Evolutionary conservation across 2,329 filamentous ascomycete species (phyloP).

Genomic region (Kalmusia sp.): DNA sequence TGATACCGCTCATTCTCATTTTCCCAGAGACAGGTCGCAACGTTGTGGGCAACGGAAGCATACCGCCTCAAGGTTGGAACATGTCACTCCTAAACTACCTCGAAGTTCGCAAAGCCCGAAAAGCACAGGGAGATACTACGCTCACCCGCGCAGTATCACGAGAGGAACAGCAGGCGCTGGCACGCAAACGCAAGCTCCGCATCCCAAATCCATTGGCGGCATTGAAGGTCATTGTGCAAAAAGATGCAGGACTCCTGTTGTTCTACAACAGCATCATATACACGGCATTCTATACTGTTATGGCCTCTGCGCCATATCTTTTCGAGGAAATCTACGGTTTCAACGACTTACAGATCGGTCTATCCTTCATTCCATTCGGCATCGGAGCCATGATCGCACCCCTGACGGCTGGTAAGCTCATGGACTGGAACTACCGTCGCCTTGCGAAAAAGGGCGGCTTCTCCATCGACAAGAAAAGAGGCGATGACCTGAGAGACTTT

Average conservation of each 20-base stretch:
- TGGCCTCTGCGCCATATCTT: constrained; percentile 54
- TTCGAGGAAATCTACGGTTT: constrained; percentile 56
- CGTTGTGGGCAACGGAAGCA: constrained; percentile 37
- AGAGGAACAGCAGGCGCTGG: constrained; percentile 28
- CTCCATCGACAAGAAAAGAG: constrained; percentile 64
- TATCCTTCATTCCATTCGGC: constrained; percentile 50
- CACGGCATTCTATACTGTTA: constrained; percentile 57
- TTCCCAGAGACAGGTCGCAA: constrained; percentile 47
- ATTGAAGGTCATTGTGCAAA: constrained; percentile 48
- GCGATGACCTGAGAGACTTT: constrained; percentile 56
- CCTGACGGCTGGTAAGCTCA: constrained; percentile 58
- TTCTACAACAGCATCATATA: constrained; percentile 51
- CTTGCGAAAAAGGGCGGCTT: constrained; percentile 68
- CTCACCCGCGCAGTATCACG: constrained; percentile 29
- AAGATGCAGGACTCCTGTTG: constrained; percentile 48
- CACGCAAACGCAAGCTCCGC: constrained; percentile 41
- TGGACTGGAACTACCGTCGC: constrained; percentile 76
- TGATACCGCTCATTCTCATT: constrained; percentile 38
- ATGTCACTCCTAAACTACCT: constrained; percentile 32
- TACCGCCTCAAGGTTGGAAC: constrained; percentile 32
- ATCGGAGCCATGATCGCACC: constrained; percentile 46
- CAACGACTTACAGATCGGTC: constrained; percentile 55
- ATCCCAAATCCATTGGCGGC: constrained; percentile 55
- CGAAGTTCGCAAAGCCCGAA: constrained; percentile 36
- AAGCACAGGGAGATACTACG: constrained; percentile 8